A percentile compares a stretch with the other conserved stretches of the same genome.
Evolutionary conservation across 2,329 filamentous ascomycete species (phyloP).

Genomic region (Fusarium sarcochroum): DNA sequence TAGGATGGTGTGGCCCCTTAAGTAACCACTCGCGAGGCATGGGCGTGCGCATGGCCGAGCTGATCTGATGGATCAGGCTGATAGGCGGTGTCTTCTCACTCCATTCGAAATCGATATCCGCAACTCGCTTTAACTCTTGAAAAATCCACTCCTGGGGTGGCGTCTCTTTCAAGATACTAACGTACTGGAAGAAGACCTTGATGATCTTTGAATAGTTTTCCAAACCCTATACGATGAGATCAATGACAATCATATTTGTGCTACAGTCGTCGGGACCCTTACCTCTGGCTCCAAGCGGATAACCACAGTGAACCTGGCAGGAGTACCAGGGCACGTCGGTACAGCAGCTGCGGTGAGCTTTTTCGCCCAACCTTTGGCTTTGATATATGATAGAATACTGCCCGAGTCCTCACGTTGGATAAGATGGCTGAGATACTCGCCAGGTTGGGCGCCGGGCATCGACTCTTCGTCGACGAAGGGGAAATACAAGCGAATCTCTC

Average conservation of each 20-base stretch:
- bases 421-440: slow-evolving; percentile 87
- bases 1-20: slow-evolving; percentile 81
- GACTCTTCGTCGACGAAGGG: slow-evolving; percentile 87
- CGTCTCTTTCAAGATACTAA: slow-evolving; percentile 84
- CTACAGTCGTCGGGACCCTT: slow-evolving; percentile 35
- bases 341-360: slow-evolving; percentile 83
- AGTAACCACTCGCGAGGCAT: slow-evolving; percentile 89
- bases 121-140: slow-evolving; percentile 89
- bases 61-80: slow-evolving; percentile 90
- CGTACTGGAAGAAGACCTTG: slow-evolving; percentile 90
- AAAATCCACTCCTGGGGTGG: slow-evolving; percentile 94
- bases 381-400: slow-evolving; percentile 91
- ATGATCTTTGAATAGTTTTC: slow-evolving; percentile 86
- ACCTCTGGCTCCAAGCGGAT: slow-evolving; percentile 87
- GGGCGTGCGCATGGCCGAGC: slow-evolving; percentile 91
- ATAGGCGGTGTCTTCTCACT: slow-evolving; percentile 93
- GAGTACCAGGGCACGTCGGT: slow-evolving; percentile 80
- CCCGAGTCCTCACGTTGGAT: slow-evolving; percentile 94
- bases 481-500: slow-evolving; percentile 84
- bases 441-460: slow-evolving; percentile 84
- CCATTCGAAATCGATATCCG: slow-evolving; percentile 95
- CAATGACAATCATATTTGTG: slow-evolving; percentile 9
- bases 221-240: slow-evolving; percentile 66
- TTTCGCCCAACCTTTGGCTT: slow-evolving; percentile 91
- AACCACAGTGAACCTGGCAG: slow-evolving; percentile 83